These are phyloP conservation scores for Paxillus involutus DNA, from an alignment of 768 basidiomycete species.

Conservation along the genomic window DNA sequence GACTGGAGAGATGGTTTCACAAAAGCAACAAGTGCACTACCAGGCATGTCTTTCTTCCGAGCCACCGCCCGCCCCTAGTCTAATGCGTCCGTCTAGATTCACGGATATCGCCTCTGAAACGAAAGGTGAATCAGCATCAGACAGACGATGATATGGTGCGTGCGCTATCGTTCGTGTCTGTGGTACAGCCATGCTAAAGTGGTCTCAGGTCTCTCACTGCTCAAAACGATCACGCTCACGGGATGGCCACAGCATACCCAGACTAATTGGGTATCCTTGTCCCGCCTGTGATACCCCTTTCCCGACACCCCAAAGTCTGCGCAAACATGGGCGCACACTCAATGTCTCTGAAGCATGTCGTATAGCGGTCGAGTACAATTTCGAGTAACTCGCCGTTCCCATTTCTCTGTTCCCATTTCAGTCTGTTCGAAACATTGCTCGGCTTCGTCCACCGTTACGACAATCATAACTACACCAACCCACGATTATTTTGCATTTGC, in stretches of 20 bases:
- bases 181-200: slow-evolving; percentile 15
- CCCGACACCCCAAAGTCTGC: slow-evolving; percentile 54
- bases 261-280: slow-evolving; percentile 58
- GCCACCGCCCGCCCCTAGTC: neutral
- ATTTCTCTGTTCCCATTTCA: neutral
- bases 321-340: slow-evolving; percentile 56
- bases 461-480: slow-evolving; percentile 21
- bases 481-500: slow-evolving; percentile 26
- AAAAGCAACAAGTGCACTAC: slow-evolving; percentile 39
- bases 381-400: slow-evolving; percentile 42
- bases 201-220: slow-evolving; percentile 45
- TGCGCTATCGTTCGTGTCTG: slow-evolving; percentile 6
- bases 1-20: slow-evolving; percentile 67
- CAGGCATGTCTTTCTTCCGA: slow-evolving; percentile 35
- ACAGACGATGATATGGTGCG: slow-evolving; percentile 43
- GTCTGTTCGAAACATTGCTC: neutral
- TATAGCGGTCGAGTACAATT: slow-evolving; percentile 71
- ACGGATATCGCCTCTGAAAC: slow-evolving; percentile 46
- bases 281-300: slow-evolving; percentile 75
- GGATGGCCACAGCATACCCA: slow-evolving; percentile 36
- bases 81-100: slow-evolving; percentile 11
- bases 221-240: slow-evolving; percentile 58
- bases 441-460: slow-evolving; percentile 3
- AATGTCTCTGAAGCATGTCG: slow-evolving; percentile 67
- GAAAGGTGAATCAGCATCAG: slow-evolving; percentile 38